Base-by-base conservation (phyloP, 2,329 filamentous ascomycete genomes). In the Diaporthe vaccinii region DNA sequence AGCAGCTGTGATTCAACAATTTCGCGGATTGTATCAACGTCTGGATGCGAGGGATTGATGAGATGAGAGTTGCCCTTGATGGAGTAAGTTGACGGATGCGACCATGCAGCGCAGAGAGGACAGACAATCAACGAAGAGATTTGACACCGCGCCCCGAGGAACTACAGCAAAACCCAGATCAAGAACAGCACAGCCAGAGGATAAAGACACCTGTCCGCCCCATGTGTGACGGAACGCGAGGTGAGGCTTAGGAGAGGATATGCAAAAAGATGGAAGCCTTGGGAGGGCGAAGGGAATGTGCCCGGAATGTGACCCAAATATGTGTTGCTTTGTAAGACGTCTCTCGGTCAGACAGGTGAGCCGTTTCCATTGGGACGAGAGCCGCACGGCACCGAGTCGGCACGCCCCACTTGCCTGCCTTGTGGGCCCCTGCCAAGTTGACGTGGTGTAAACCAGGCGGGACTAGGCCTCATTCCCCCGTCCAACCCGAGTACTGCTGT, bases 331-430 rank as follows among this genome's bases (percentile, higher is more conserved):
- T 34, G 44, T 62, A 53, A 62, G 57, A 55, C 70, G 70, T 72
- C 53, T 20, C 70, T n/a, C 31, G 55, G 69, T 72, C 44, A 62
- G 44, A 41, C 70, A 41, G 31, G 39, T 57, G 53, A 58, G 5
- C 10, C 28, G 53, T 39, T 62, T 39, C 41, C 10, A 61, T 62
- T 72, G 44, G 70, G 70, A 41, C 44, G 36, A 36, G 69, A 72
- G 69, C 69, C 58, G 46, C 44, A 61, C 70, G 57, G 70, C 57
- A 72, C 70, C 57, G 57, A 62, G 39, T 53, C 70, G 70, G 70
- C 70, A 51, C 51, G 44, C 65, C 65, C 65, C 65, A 69, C 65
- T 28, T 68, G 65, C 22, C 28, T 68, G 65, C 65, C 46, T 41
- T 68, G 65, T 53, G 65, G 65, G 65, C 49, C 65, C 65, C 65